Evolutionary conservation across 2,329 filamentous ascomycete species (phyloP).

Genomic region (Claviceps citrina): DNA sequence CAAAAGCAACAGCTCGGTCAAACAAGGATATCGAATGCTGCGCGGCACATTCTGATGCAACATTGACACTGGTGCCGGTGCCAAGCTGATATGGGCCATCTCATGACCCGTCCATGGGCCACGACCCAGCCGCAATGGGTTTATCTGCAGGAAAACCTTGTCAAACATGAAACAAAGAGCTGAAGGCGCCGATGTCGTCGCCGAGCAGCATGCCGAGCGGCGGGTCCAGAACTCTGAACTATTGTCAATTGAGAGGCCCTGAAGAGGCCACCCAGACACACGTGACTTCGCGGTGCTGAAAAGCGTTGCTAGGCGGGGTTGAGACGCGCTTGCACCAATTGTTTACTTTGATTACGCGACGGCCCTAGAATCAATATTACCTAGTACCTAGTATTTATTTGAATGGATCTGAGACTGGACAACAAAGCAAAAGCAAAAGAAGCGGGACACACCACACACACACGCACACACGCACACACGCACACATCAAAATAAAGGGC

Average conservation of each 20-base stretch:
- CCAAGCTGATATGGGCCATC: background rate
- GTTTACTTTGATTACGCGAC: slow-evolving; percentile 10
- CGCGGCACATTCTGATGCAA: background rate
- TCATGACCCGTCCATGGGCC: background rate
- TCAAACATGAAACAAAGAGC: background rate
- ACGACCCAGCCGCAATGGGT: no score
- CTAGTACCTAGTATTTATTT: no score
- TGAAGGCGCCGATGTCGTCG: background rate
- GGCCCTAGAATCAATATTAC: background rate
- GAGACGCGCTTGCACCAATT: slow-evolving; percentile 9
- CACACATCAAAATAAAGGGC: no score
- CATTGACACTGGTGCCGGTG: background rate
- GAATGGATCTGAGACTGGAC: no score
- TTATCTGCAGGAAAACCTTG: background rate
- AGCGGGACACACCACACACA: background rate
- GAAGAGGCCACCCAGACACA: slow-evolving; percentile 3
- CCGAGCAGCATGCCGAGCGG: background rate
- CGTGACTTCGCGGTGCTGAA: slow-evolving; percentile 9
- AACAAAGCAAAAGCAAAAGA: background rate
- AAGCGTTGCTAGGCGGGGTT: slow-evolving; percentile 9
- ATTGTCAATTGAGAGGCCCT: no score
- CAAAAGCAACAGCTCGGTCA: no score
- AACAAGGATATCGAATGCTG: no score
- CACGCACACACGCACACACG: no score
- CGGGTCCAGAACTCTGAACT: no score